Conservation (phyloP, 768 basidiomycete species). For the Macrolepiota dolichaula region DNA sequence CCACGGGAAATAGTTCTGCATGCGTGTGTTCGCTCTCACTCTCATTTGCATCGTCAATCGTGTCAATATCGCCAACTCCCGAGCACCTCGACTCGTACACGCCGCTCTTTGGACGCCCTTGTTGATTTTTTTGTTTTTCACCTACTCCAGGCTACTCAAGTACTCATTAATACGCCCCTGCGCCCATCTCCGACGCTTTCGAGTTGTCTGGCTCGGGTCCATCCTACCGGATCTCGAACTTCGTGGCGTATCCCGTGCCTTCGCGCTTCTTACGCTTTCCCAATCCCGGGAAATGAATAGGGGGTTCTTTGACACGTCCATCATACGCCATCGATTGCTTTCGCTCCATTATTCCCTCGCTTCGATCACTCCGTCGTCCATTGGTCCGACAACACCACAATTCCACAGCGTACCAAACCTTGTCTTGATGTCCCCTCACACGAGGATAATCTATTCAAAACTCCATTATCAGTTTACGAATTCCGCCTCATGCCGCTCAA, state of each 20-base stretch:
- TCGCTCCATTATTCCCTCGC: background rate
- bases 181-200: background rate
- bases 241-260: background rate
- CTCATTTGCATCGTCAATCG: background rate
- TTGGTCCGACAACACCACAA: background rate
- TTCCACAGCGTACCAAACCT: background rate
- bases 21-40: background rate
- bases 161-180: background rate
- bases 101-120: background rate
- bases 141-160: background rate
- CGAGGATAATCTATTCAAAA: no score
- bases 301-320: background rate
- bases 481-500: no score
- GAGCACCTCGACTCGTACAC: background rate
- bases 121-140: background rate
- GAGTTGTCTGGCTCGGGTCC: background rate
- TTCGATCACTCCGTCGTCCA: background rate
- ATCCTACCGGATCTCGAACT: background rate
- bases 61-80: background rate
- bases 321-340: background rate
- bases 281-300: background rate
- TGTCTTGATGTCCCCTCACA: no score
- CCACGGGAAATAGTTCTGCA: background rate
- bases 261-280: background rate
- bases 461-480: no score